A percentile compares a stretch with the other conserved stretches of the same genome.
phyloP scores from a whole-genome alignment of 2,329 filamentous ascomycete species.

The Pseudohalonectria lignicola region DNA sequence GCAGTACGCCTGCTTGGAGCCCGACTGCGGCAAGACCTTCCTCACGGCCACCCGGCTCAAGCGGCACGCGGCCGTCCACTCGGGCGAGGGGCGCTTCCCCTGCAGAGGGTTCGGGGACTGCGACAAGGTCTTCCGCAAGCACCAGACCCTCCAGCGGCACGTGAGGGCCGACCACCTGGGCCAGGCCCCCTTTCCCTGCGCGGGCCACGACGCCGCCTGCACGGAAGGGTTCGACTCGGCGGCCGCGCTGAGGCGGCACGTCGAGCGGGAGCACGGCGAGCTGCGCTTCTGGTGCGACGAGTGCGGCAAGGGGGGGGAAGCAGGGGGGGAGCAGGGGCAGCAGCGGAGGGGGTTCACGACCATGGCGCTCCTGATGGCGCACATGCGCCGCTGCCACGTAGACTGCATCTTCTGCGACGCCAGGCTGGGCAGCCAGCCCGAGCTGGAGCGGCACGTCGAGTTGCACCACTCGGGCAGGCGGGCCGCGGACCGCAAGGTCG shows the following conservation, averaged over 20 bases:
- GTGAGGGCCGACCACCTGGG: conserved; percentile 66
- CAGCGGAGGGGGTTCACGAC: conserved; percentile 51
- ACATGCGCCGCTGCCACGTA: conserved; percentile 64
- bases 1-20: conserved; percentile 59
- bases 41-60: conserved; percentile 68
- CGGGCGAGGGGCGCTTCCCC: conserved; percentile 62
- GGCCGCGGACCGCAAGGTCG: conserved; percentile 52
- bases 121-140: conserved; percentile 73
- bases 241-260: conserved; percentile 60
- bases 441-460: conserved; percentile 69
- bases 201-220: conserved; percentile 43
- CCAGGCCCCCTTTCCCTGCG: conserved; percentile 61
- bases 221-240: conserved; percentile 62
- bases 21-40: conserved; percentile 70
- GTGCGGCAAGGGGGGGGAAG: conserved; percentile 34
- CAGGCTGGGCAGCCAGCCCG: conserved; percentile 53
- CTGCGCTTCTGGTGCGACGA: conserved; percentile 67
- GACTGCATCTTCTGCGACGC: conserved; percentile 66
- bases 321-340: conserved; percentile 25
- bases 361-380: conserved; percentile 57
- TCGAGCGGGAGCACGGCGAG: conserved; percentile 57
- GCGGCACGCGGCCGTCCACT: conserved; percentile 68
- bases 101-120: conserved; percentile 64
- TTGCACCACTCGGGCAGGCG: conserved; percentile 57
- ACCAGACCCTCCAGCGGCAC: conserved; percentile 75